phyloP scores from a whole-genome alignment of 192 early-diverging fungal species.

The Coemansia erecta region DNA sequence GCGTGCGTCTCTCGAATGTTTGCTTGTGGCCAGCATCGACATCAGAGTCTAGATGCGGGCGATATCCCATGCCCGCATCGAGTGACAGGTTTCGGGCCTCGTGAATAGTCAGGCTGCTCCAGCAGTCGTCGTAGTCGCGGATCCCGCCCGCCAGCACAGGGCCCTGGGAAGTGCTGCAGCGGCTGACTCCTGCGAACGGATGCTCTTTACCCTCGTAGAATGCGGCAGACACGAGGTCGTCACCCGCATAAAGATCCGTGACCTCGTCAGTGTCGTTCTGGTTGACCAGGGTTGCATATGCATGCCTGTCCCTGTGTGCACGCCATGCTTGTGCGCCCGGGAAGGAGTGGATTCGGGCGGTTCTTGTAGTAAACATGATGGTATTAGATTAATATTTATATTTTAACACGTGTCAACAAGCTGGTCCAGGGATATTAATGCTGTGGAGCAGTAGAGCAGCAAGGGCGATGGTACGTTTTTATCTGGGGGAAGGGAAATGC shows the following conservation, averaged over 20 bases:
- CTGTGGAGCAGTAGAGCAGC: too few species aligned
- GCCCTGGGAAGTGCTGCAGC: not conserved
- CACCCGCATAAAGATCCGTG: constrained; percentile 1
- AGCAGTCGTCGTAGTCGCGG: not conserved
- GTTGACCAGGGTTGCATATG: constrained; percentile 5
- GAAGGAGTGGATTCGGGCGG: not conserved
- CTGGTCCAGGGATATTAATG: too few species aligned
- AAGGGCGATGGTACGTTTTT: too few species aligned
- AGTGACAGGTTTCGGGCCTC: not conserved
- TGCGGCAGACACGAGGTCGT: not conserved
- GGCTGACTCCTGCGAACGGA: not conserved
- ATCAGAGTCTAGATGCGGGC: not conserved
- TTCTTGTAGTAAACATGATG: not conserved
- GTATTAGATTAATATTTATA: too few species aligned
- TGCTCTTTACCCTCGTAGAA: not conserved
- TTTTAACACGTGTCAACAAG: too few species aligned
- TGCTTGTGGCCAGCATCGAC: not conserved
- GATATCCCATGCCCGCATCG: not conserved
- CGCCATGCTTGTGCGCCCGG: constrained; percentile 5
- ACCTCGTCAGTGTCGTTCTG: not conserved
- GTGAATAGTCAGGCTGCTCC: not conserved
- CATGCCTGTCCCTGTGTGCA: not conserved
- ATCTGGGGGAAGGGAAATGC: too few species aligned
- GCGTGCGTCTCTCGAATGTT: not conserved
- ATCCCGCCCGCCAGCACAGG: not conserved